Evolutionary conservation across 805 yeast species (phyloP), one percentile per base, ranked within the genome.

Genomic region (Zygosaccharomyces gambellarensis): DNA sequence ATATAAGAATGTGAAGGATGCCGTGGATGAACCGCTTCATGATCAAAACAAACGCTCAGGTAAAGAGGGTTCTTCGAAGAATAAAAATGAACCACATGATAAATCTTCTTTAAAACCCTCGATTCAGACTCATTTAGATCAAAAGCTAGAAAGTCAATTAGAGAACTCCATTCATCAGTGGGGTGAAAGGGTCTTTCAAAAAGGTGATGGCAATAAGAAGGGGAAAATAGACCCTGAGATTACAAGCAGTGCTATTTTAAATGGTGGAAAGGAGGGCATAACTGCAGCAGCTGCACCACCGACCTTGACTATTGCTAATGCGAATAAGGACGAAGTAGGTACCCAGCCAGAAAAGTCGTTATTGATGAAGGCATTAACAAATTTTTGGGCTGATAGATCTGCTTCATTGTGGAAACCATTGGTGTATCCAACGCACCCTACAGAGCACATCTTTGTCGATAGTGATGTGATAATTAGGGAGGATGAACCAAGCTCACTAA

Each of bases 301-400:
- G 10, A 51, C 52, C 12, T 53, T 53, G 43, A 47, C 61, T 2
- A 49, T 58, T 9, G 53, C 62, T 5, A 53, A 49, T 25, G 59
- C 55, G 4, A 56, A 51, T 23, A 63, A 55, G 41, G 63, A 61
- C 22, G 70, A 61, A 36, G 56, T 64, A 3, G 49, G 28, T 14
- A 68, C 71, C 2, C 79, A 71, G 51, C 77, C 83, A 5, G 97
- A 90, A 60, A 80, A 81, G 56, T 79, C 83, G 21, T 84, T 97
- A 0, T 67, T 94, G 31, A 78, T 94, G 71, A 88, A 87, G 59
- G 82, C 95, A 0, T 71, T 95, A 48, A 80, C 95, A 0, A 88
- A 83, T 59, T 94, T 94, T 67, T 94, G 98, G 98, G 97, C 97
- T 1, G 98, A 94, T 68, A 73, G 99, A 60, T 87, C 98, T 0